Evolutionary conservation across 2,329 filamentous ascomycete genomes (phyloP), one percentile per base, ranked within the genome.

Genomic region (Leptographium procerum): DNA sequence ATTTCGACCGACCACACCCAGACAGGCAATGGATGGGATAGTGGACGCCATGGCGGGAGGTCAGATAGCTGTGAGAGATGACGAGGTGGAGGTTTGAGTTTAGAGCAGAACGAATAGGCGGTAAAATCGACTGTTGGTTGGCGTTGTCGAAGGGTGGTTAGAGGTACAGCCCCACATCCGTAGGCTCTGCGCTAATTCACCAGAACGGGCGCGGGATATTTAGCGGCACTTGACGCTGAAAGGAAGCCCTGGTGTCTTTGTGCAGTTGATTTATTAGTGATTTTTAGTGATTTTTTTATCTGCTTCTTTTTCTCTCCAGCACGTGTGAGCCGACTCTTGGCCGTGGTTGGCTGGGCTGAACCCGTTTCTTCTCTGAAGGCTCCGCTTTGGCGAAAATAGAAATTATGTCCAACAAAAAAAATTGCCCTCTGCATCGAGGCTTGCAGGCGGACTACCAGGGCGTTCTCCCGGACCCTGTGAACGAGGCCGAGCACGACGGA

Each of bases 1-100:
- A 72, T 95, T 88, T 74, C 94, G 91, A 65, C 94, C 92, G 67
- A 99, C 95, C 56, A 97, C 80, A 72, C 91, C 91, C 66, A 99
- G 85, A 70, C 91, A 96, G 72, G 90, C 91, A 72, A 97, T 94
- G 40, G 87, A 89, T 33, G 92, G 87, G 67, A 84, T 81, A 59
- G 81, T 75, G 64, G 79, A 77, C 65, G 82, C 79, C 81, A 84
- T 85, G 40, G 52, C 9, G 55, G 22, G 51, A 19, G 34, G 34
- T 10, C 34, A 14, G 11, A 40, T 13, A 13, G 40, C 13, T 43
- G 40, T 19, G 40, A 43, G 19, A 8, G 36, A 40, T 19, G 36
- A 4, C 36, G 36, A n/a, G 19, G 40, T 8, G n/a, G 19, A 43
- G 40, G 40, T 43, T n/a, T 16, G 19, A 43, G 40, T n/a, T n/a